Base-by-base conservation (phyloP, 192 early-diverging fungal genomes). In the Funneliformis geosporum region DNA sequence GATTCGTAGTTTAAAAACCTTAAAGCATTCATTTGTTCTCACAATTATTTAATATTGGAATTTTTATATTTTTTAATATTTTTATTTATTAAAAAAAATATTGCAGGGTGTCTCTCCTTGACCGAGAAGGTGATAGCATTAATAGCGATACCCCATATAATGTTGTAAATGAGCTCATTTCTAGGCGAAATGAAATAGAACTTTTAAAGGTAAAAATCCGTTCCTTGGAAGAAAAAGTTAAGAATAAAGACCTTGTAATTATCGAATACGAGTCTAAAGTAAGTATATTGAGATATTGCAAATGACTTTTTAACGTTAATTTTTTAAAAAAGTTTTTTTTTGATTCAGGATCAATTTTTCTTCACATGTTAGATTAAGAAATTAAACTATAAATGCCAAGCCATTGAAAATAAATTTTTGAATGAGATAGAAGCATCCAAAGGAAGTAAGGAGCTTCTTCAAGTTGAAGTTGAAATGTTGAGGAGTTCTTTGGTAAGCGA, bases 381-480 rank as follows among this genome's bases (percentile, higher is more conserved):
- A 44, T 64, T 43, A 39, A 64, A 42, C 27, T 40, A 25, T 1
- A 76, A 42, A 27, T 42, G 8, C 18, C 42, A 76, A 39, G 11
- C 40, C 2, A 42, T 43, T 60, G 40, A 76, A n/a, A 64, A 46
- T 76, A 76, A 64, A 64, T 23, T 50, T 60, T 39, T 21, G 6
- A 39, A 28, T 47, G 46, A 73, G 11, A 28, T 55, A 18, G 71
- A 73, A 50, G 25, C 23, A 46, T 73, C 71, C 33, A 73, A 73
- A 73, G 46, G 23, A 44, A 73, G 43, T 27, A 73, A 73, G 55
- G 33, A 27, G 5, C 23, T 73, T 10, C 11, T 55, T 1, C 47
- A 73, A 16, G 33, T n/a, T 8, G 67, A 55, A 40, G 55, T 74
- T 33, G 73, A 74, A 11, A 74, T 74, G 46, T 59, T 74, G 16